Base-by-base conservation (phyloP, 208 protist species). In the Acanthamoeba sp. region DNA sequence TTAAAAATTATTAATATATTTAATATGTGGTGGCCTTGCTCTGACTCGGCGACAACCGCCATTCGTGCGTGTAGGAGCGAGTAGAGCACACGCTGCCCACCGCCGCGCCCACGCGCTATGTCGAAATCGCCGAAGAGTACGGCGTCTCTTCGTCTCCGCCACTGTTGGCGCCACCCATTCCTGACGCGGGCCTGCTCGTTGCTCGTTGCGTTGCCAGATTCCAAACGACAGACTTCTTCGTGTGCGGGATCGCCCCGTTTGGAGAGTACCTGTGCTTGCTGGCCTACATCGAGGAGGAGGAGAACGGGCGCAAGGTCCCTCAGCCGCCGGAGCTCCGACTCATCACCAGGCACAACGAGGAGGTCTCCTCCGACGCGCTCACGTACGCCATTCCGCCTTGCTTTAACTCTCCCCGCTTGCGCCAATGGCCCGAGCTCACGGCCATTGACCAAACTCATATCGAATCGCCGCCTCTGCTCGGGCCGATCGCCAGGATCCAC, bases 301-400 rank as follows among this genome's bases (percentile, higher is more conserved):
- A 94, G 36, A 52, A 97, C 52, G 91, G 38, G 36, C 85, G 88
- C 42, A 84, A 55, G 34, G 40, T 76, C 1, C 93, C 95, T 6
- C 87, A 95, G 69, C 93, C 95, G 24, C 97, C 97, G 1, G 97
- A 98, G 84, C 94, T 98, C 22, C 87, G 96, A 24, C 96, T 98
- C 14, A 34, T 98, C 57, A 95, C 94, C 12, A 42, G 82, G 20
- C 94, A 85, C 36, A 97, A 97, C 66, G 95, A 96, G 2, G 97
- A 98, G 73, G 91, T 98, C 10, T 97, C 96, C 34, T 96, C 95
- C 16, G 97, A 98, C 91, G 94, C 97, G 42, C 94, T 98, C 22
- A 76, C 95, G 1, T 98, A 66, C 62, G 93, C 16, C 38, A 94
- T 89, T 36, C 76, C 91, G 16, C 34, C n/a, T n/a, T n/a, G n/a